Evolutionary conservation across 768 basidiomycete species (phyloP).

Genomic region (Sistotremastrum suecicum): DNA sequence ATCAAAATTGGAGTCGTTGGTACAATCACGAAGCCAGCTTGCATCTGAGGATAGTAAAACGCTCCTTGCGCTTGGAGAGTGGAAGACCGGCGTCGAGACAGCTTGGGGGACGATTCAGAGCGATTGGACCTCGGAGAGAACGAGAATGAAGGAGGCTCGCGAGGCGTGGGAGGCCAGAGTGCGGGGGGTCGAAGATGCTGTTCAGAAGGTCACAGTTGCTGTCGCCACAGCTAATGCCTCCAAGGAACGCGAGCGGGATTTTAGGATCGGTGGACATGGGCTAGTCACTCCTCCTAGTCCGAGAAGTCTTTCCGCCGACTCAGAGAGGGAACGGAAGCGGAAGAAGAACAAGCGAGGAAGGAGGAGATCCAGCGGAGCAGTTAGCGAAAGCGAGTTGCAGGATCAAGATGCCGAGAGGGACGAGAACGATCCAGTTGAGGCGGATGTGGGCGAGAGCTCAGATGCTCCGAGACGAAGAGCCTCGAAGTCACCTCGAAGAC

Average conservation of each 20-base stretch:
- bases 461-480: too few species aligned
- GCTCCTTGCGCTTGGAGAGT: slow-evolving; percentile 39
- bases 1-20: slow-evolving; percentile 46
- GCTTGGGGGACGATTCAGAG: slow-evolving; percentile 67
- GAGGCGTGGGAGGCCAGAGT: slow-evolving; percentile 70
- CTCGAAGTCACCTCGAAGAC: too few species aligned
- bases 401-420: too few species aligned
- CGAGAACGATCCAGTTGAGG: too few species aligned
- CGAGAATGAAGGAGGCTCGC: slow-evolving; percentile 53
- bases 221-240: slow-evolving; percentile 20
- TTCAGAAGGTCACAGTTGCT: slow-evolving; percentile 20
- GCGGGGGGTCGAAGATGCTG: slow-evolving; percentile 35
- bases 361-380: too few species aligned
- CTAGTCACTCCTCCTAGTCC: slow-evolving; percentile 69
- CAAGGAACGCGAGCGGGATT: slow-evolving; percentile 12
- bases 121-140: slow-evolving; percentile 73
- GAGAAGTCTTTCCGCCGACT: slow-evolving; percentile 53
- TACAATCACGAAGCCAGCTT: slow-evolving; percentile 30
- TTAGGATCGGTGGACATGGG: slow-evolving; percentile 23
- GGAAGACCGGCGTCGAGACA: slow-evolving; percentile 69
- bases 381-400: too few species aligned
- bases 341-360: too few species aligned
- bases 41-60: slow-evolving; percentile 13
- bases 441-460: too few species aligned
- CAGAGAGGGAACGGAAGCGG: slow-evolving; percentile 9